Base-by-base conservation (phyloP, 768 basidiomycete genomes). In the Crassisporium funariophilum region DNA sequence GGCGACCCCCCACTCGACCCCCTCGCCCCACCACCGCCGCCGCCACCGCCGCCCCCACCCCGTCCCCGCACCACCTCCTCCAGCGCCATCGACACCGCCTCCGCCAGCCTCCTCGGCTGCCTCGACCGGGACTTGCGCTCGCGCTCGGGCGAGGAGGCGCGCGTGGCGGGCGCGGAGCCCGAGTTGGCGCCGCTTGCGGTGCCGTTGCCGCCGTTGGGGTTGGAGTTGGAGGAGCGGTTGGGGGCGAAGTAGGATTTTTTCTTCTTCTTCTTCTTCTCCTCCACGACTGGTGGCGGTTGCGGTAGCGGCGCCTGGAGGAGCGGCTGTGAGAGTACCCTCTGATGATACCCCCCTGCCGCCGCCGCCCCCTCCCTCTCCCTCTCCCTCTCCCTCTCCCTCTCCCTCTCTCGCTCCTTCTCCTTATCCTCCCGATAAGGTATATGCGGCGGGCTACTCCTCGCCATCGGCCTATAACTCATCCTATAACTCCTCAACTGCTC, bases 401-500 rank as follows among this genome's bases (percentile, higher is more conserved):
- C 35, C 43, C n/a, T 39, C 41, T 23, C 12, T 33, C n/a, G 41
- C 20, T 35, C 4, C 40, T 34, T 20, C 21, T 41, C 22, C 46
- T 7, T 21, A 31, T 29, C 33, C 11, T 25, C 38, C 15, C 45
- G 41, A 29, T 37, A 53, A 10, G 52, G 59, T n/a, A 56, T 54
- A 37, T 52, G 51, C n/a, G 55, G 58, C 9, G 58, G 50, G n/a
- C 41, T 51, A 3, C 36, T 47, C 17, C 47, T 51, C 15, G 31
- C 35, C 4, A 46, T 58, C 2, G 56, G 59, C 13, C 60, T 54
- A 38, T 60, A 65, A 23, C 59, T 60, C 35, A 57, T 59, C 44
- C 55, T 49, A 45, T 65, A 65, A 9, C 61, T 53, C 19, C 61
- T 53, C 42, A 60, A 38, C 41, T 63, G 64, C 21, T 52, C 44